Base-by-base conservation (phyloP, 1,139 yeast genomes). In the Pichia sp. region DNA sequence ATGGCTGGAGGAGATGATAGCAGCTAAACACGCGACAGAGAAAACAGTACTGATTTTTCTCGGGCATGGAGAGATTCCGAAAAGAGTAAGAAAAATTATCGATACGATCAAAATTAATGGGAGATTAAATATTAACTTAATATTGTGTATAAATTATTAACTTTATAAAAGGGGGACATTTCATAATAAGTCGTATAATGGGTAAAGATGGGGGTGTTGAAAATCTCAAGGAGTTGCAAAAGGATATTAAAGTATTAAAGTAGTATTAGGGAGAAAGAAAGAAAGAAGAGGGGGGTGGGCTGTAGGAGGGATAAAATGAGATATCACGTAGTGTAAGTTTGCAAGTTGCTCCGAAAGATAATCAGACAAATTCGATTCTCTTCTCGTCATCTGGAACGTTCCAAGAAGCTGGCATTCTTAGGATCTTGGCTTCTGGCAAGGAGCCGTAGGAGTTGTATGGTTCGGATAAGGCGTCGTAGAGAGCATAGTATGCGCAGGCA, bases 401-500 rank as follows among this genome's bases (percentile, higher is more conserved):
- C 57, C 57, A 55, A 36, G 63, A 53, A 46, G 60, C 66, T 51
- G 69, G 69, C 69, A 66, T 66, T 65, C 67, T 65, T 13, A 64
- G 52, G 57, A 62, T 58, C 49, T 63, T 64, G 22, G 61, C 46
- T 53, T 63, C 65, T 50, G 69, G 69, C 46, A 65, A 28, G 16
- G 62, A 55, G 44, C 58, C 60, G 41, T 63, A 65, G n/a, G 66
- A 59, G 50, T 61, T 62, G 22, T 58, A 56, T 19, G 55, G 55
- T 31, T 56, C 53, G 41, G 52, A 46, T 47, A 66, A 48, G 43
- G 67, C 69, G 52, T 63, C 69, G 44, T 63, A 66, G 48, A 60
- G 60, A 26, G 62, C 70, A 59, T 75, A 76, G 69, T 71, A 75
- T 1, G 77, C 79, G 54, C 71, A 62, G 44, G 68, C 61, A 0